Base-by-base conservation (phyloP, 208 protist species). In the Porcisia deanei region DNA sequence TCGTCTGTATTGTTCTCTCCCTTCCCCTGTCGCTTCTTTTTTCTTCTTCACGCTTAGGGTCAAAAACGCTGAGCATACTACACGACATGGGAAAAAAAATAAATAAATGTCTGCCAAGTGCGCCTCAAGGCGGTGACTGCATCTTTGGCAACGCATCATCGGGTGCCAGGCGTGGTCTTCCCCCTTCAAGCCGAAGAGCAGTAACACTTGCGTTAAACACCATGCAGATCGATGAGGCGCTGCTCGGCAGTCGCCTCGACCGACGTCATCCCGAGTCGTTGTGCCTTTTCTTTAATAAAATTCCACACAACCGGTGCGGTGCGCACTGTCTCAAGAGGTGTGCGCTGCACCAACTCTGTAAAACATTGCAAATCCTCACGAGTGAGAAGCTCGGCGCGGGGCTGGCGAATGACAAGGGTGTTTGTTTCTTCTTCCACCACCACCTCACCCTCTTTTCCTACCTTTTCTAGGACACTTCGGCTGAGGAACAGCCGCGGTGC, bases 401-500 rank as follows among this genome's bases (percentile, higher is more conserved):
- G 82, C 52, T 79, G 76, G 8, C 84, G 85, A 47, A 90, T 41
- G 16, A 85, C 75, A 54, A 92, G 70, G 41, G 16, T 67, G 41
- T 81, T 70, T 18, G 57, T 70, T 18, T 85, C 83, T 43, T 66
- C 67, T 49, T 81, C 77, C 16, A 94, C 73, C 7, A 91, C 86
- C 70, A 89, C 87, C 79, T 94, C 89, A 4, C 88, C 89, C 25
- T 81, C 71, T 18, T 76, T 49, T 4, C 71, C 60, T 4, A 95
- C 77, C 61, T 95, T 95, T 52, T 84, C 89, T 58, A 94, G 63
- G 1, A 94, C 66, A 65, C 84, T 90, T 10, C 85, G 83, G n/a
- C 74, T 84, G 16, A 95, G 75, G 37, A 89, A 76, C 41, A 80
- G 80, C 34, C 75, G 76, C 20, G 86, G 73, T 0, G 83, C 76